Base-by-base conservation (phyloP, 768 basidiomycete genomes). In the Antrodiella citrinella region DNA sequence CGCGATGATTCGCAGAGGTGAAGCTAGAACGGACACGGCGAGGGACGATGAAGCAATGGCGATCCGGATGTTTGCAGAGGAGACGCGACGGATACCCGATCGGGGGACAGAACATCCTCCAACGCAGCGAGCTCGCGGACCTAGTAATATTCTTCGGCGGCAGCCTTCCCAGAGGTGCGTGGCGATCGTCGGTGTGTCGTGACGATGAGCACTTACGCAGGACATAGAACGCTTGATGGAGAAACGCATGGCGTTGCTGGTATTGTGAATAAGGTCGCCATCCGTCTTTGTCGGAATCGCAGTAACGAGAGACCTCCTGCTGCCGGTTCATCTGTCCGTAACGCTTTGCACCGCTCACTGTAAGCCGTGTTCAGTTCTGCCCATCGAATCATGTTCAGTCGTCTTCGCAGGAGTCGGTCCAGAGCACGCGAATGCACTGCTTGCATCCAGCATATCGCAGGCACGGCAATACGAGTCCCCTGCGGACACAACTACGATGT, bases 401-500 rank as follows among this genome's bases (percentile, higher is more conserved):
- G 7, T 7, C 15, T 35, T 15, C 7, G 30, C 30, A 35, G 30
- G 30, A 35, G 30, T 35, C 41, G 41, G 41, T 43, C 41, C 18
- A 5, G 41, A 18, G 19, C 41, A 19, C 7, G 18, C 7, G n/a
- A 43, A 43, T 43, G 21, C 19, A 43, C 41, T 7, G 21, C 41
- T 7, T 43, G 41, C 41, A 7, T 43, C 9, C 41, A 43, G 19
- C 7, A 9, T 9, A 19, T 43, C 18, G 41, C 41, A 9, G n/a
- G 41, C 9, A 22, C 41, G 41, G 19, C 41, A 18, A 43, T 43
- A 3, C 51, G 45, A n/a, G 47, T 51, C 18, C 57, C 61, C 3
- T 65, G 64, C 47, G 54, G 55, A 15, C 61, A 67, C 45, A 40
- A 41, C 24, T 67, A 63, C 52, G 57, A 64, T 49, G 18, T 30